These are phyloP conservation scores for Vanderwaltozyma tropicalis DNA, from an alignment of 805 yeast genomes.

Conservation along the genomic window DNA sequence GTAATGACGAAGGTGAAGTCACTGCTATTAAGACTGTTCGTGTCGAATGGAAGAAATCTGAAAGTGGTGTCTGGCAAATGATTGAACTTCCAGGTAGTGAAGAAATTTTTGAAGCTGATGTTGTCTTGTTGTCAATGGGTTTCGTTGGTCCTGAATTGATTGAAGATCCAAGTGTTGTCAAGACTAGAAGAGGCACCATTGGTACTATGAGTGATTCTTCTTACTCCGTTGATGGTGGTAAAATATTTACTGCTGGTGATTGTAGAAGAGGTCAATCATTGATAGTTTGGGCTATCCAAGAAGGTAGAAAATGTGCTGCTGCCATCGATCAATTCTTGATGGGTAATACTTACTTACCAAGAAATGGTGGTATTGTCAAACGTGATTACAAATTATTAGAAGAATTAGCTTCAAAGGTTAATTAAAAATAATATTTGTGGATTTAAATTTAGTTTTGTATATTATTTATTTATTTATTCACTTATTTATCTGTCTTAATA, in stretches of 20 bases:
- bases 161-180: conserved; percentile 44
- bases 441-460: no score
- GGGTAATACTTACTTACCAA: conserved; percentile 79
- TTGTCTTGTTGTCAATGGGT: conserved; percentile 92
- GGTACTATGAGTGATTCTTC: conserved; percentile 42
- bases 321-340: conserved; percentile 74
- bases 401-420: conserved; percentile 47
- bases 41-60: conserved; percentile 96
- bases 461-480: conserved; percentile 2
- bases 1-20: conserved; percentile 90
- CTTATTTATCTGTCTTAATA: conserved; percentile 4
- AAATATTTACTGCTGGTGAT: conserved; percentile 92
- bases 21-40: conserved; percentile 92
- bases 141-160: conserved; percentile 92
- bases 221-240: conserved; percentile 58
- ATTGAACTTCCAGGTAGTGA: conserved; percentile 92
- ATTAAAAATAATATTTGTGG: background rate
- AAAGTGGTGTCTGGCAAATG: conserved; percentile 98
- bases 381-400: conserved; percentile 69
- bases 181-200: conserved; percentile 78
- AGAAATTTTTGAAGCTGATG: conserved; percentile 88
- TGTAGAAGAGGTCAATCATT: conserved; percentile 97
- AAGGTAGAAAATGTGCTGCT: conserved; percentile 97
- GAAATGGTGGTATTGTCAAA: conserved; percentile 85
- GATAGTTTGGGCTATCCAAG: conserved; percentile 99